Conservation (phyloP, 495 filamentous ascomycete species). For the Annulohypoxylon bovei region DNA sequence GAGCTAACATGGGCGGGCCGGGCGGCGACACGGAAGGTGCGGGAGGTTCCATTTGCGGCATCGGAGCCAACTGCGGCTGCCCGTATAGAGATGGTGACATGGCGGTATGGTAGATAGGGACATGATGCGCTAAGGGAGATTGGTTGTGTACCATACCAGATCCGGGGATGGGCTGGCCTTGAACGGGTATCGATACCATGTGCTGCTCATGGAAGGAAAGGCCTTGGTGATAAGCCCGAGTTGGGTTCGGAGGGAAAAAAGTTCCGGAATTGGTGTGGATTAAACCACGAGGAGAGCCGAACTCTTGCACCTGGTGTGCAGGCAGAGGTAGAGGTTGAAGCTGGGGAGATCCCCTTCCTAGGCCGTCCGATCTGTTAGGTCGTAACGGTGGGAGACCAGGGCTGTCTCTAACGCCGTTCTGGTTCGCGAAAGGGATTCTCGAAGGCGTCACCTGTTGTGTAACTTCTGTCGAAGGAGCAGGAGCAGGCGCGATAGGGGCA, state of each 20-base stretch:
- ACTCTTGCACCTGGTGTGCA: conserved; percentile 32
- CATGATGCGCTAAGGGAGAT: conserved; percentile 23
- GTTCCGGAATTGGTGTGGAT: conserved; percentile 52
- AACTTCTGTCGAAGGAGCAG: conserved; percentile 22
- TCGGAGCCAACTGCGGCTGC: conserved; percentile 32
- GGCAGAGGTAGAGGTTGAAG: conserved; percentile 22
- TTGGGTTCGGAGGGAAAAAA: conserved; percentile 50
- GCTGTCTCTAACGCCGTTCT: conserved; percentile 26
- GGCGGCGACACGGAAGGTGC: conserved; percentile 42
- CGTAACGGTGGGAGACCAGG: conserved; percentile 53
- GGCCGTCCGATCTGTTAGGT: conserved; percentile 39
- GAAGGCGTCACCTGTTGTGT: conserved; percentile 18
- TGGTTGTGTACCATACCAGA: conserved; percentile 30
- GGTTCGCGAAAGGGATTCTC: conserved; percentile 41
- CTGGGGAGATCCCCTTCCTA: conserved; percentile 36
- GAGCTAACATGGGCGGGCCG: conserved; percentile 26
- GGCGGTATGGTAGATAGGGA: conserved; percentile 29
- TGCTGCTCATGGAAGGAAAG: conserved; percentile 49
- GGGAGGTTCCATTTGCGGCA: conserved; percentile 39
- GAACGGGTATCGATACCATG: conserved; percentile 24
- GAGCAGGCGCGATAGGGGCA: conserved; percentile 42
- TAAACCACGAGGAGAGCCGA: conserved; percentile 43
- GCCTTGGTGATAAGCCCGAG: conserved; percentile 54
- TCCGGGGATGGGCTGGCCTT: conserved; percentile 10
- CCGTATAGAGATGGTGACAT: conserved; percentile 39